phyloP scores from a whole-genome alignment of 495 filamentous ascomycete species.

The Hypoxylon lienhwacheense region DNA sequence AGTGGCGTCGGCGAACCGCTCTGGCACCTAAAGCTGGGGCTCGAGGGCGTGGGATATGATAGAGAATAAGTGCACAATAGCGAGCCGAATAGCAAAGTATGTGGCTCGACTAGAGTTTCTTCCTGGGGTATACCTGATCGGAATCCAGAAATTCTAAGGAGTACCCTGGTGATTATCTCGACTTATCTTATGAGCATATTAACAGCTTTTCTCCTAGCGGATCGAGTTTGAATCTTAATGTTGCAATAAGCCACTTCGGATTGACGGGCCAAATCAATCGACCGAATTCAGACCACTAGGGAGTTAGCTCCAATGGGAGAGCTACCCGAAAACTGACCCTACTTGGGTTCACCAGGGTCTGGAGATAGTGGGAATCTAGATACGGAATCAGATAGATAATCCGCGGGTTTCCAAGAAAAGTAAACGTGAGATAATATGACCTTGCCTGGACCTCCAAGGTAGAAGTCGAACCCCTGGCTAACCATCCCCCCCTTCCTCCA shows the following conservation, averaged over 20 bases:
- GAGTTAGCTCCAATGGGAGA: neutral
- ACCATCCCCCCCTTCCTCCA: constrained; percentile 1
- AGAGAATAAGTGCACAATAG: constrained; percentile 8
- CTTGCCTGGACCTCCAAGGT: neutral
- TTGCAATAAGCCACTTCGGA: constrained; percentile 11
- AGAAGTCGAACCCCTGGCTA: constrained; percentile 5
- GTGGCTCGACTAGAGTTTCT: neutral
- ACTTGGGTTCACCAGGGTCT: neutral
- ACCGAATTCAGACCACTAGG: neutral
- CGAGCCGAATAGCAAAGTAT: constrained; percentile 21
- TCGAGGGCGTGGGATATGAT: constrained; percentile 2
- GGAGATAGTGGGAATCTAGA: neutral
- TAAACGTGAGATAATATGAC: constrained; percentile 2
- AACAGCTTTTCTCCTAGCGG: neutral
- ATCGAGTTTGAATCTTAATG: constrained; percentile 2
- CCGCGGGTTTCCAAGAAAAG: constrained; percentile 1
- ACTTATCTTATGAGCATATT: no score
- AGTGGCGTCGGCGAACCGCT: constrained; percentile 16
- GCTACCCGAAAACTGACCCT: neutral
- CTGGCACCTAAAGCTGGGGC: constrained; percentile 6
- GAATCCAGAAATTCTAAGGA: constrained; percentile 11
- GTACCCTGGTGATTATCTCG: no score
- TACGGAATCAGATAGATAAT: constrained; percentile 4
- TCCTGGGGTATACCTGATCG: constrained; percentile 16
- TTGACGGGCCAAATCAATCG: neutral